Evolutionary conservation across 2,329 filamentous ascomycete genomes (phyloP).

Genomic region (Phyllosticta citrichinensis): DNA sequence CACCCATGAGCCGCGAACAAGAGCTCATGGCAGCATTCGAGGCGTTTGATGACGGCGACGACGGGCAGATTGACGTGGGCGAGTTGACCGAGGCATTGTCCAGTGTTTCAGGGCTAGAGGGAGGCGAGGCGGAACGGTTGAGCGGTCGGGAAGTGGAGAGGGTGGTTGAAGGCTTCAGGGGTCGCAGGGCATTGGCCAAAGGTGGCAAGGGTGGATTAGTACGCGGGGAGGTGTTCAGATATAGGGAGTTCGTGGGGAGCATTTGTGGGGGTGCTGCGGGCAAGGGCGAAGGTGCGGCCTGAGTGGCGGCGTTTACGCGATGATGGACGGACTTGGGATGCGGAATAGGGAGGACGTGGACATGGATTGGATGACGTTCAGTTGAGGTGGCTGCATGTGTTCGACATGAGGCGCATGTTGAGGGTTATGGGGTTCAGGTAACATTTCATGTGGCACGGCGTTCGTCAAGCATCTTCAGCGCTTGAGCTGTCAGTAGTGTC

Average conservation of each 20-base stretch:
- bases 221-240: conserved; percentile 82
- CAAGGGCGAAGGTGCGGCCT: conserved; percentile 2
- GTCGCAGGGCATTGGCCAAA: conserved; percentile 71
- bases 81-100: conserved; percentile 71
- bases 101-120: not conserved
- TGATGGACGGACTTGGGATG: not conserved
- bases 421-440: not conserved
- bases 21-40: conserved; percentile 86
- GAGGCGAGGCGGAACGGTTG: conserved; percentile 45
- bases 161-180: conserved; percentile 78
- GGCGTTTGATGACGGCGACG: conserved; percentile 92
- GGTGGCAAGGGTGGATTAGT: conserved; percentile 35
- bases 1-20: conserved; percentile 61
- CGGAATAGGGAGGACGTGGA: not conserved
- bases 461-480: not conserved
- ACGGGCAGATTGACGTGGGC: conserved; percentile 75
- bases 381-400: not conserved
- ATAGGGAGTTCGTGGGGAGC: conserved; percentile 74
- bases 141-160: conserved; percentile 70
- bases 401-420: not conserved
- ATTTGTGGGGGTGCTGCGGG: conserved; percentile 4
- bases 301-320: not conserved
- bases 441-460: not conserved
- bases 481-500: not conserved
- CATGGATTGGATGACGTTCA: not conserved